Evolutionary conservation across 2,329 filamentous ascomycete genomes (phyloP), one percentile per base, ranked within the genome.

Genomic region (Xylariaceae sp.): DNA sequence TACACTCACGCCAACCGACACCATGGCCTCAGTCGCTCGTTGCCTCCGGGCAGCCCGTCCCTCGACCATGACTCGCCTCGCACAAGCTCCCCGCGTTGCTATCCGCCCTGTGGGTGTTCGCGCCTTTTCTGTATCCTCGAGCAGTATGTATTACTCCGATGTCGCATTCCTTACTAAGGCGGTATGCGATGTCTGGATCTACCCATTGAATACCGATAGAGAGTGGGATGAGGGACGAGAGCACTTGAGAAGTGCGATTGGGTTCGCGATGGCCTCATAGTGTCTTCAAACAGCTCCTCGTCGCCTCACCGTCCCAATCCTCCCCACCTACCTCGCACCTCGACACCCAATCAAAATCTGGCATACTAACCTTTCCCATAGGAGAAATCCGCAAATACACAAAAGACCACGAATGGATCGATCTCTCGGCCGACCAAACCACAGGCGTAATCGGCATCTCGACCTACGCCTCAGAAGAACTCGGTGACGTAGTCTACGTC

Each of bases 331-430:
- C n/a, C 9, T 16, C 31, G 12, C 10, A 31, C 10, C 28, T n/a
- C 36, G 5, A 12, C 14, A 6, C 45, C 16, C 47, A 19, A 36
- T 42, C 38, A 47, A 45, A n/a, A n/a, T n/a, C n/a, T 7, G 4
- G 7, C 7, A 28, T 28, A 28, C 22, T 28, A 7, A 47, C n/a
- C 28, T 12, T 34, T 18, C 28, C 39, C 18, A 54, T 58, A 89
- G 86, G 74, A 65, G 75, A 79, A 50, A 76, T 82, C 59, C 93
- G 94, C 76, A 89, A 87, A 71, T 99, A 96, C 80, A 97, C 94
- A 60, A 88, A 92, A 71, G 93, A 97, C 69, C 94, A 99, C 79
- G 94, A 99, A 78, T 99, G 94, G 94, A 86, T 99, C 70, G 91
- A 97, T 73, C 77, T 96, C 55, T 87, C 86, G 51, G 84, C 83